Evolutionary conservation across 148 eudicot species (phyloP), one percentile per base, ranked within the genome.

Genomic region (Spergularia bocconei): DNA sequence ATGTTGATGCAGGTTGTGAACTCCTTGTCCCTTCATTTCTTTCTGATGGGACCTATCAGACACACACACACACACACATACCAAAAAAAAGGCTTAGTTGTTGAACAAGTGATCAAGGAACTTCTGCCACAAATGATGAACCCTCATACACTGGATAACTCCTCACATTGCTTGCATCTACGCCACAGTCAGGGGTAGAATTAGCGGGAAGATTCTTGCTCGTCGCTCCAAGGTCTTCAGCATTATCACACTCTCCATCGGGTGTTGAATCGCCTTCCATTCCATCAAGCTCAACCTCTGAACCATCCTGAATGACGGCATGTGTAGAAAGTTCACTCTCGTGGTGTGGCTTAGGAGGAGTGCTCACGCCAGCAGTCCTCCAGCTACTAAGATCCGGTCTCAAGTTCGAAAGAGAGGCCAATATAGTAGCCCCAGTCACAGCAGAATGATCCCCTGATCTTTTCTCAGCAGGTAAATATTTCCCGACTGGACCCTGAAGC

Each of bases 371-470:
- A 16, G 86, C 61, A 56, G 89, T 76, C 84, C 87, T 89, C 83
- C 91, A 82, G 13, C 86, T 89, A 53, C 87, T 80, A 52, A 83
- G 50, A 70, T 87, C 91, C 77, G 86, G 84, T 74, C 91, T 82
- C 66, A 86, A 60, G 77, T 79, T 91, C 38, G 98, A 93, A 55
- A 93, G 87, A 65, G 96, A 91, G 54, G 98, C 97, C 84, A 93
- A 80, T 75, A 89, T 86, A 59, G 94, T 85, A 64, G 98, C 98
- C 77, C 98, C 94, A 60, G 88, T 89, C 25, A 86, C 90, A 76
- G 92, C 91, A 69, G 98, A 91, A 59, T 87, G 90, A 79, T 91
- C 98, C 50, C 98, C 92, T 23, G 87, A 82, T 65, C 91, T 81
- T 85, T 84, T 93, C 71, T 91, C 98, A 67, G 21, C 75, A 51